Evolutionary conservation across 768 basidiomycete genomes (phyloP), one percentile per base, ranked within the genome.

Genomic region (Tricholoma saponaceum): DNA sequence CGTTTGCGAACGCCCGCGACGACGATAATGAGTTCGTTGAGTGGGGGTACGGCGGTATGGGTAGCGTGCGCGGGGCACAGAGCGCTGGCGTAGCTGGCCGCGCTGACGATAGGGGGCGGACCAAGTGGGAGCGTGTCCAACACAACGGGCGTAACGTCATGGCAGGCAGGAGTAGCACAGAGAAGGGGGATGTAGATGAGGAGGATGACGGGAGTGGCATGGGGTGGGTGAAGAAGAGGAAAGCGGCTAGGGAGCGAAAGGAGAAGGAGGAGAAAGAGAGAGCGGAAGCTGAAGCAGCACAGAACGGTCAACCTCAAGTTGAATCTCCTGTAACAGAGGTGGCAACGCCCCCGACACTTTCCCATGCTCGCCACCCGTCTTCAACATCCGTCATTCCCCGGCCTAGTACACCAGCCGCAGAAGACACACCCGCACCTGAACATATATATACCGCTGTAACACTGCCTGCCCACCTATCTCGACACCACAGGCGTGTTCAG

Each of bases 31-130:
- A 88, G 67, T 95, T 95, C 63, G 90, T 93, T 14, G 93, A 95
- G 70, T 95, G 93, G 93, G 93, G 93, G 0, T 90, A 89, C 57
- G 90, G 90, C 30, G 90, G 90, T 2, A 87, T 93, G 87, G 92
- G 92, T 25, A 81, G 80, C 33, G 79, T 81, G 0, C 73, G 72
- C 26, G 76, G 76, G 2, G 76, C 72, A 0, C 44, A 33, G 20
- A 62, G 63, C 23, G 66, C 65, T 1, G 65, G 65, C 8, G 51
- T 62, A 8, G 57, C 30, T 8, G 58, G 53, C 4, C 44, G 28
- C 44, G 74, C 74, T 43, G 72, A 73, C 10, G 71, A 67, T 13
- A 65, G 64, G 22, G 58, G 64, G 30, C 62, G 60, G 39, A 72
- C 69, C 33, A 65, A 70, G 52, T 78, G 71, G 74, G 74, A 68